Base-by-base conservation (phyloP, 2,329 filamentous ascomycete species). In the Dothideomycetes sp. region DNA sequence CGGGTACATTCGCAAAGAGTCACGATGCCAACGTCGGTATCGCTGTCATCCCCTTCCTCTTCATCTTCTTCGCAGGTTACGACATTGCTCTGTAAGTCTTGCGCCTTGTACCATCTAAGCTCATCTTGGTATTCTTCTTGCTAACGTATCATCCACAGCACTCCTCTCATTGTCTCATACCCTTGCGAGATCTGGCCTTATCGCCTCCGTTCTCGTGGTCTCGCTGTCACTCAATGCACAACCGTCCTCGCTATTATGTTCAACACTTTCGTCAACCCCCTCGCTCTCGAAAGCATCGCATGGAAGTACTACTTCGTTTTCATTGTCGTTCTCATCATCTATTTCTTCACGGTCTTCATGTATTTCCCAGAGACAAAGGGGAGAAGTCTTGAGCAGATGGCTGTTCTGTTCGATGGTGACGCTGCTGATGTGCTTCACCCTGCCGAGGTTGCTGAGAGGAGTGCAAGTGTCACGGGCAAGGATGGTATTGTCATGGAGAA, bases 201-300 rank as follows among this genome's bases (percentile, higher is more conserved):
- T 77, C 41, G 76, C 75, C 31, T 62, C 64, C 27, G 61, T 69
- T 17, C 45, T 78, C 37, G 75, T 78, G 20, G 74, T 74, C 3
- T 75, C 73, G 63, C 33, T 1, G 33, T 43, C n/a, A 29, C 33
- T 4, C 29, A 33, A 13, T 10, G 37, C 9, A 17, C 20, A 3
- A 37, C 33, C 7, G 33, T 29, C 8, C 25, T 37, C 4, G 41
- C 41, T 11, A 68, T 80, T 35, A 75, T 76, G 23, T 80, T 77
- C 64, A 78, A 74, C 22, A 82, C 78, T 1, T 63, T 71, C 17
- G 63, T 68, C 24, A 72, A 82, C 44, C 53, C 62, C 7, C 71
- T 59, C 47, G 60, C 69, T 1, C 56, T 68, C 2, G 57, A 55
- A 0, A 52, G 46, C 1, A 52, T 70, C 10, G 63, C 61, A 0